Evolutionary conservation across 495 filamentous ascomycete species (phyloP).

Genomic region (Penicillium tannophilum): DNA sequence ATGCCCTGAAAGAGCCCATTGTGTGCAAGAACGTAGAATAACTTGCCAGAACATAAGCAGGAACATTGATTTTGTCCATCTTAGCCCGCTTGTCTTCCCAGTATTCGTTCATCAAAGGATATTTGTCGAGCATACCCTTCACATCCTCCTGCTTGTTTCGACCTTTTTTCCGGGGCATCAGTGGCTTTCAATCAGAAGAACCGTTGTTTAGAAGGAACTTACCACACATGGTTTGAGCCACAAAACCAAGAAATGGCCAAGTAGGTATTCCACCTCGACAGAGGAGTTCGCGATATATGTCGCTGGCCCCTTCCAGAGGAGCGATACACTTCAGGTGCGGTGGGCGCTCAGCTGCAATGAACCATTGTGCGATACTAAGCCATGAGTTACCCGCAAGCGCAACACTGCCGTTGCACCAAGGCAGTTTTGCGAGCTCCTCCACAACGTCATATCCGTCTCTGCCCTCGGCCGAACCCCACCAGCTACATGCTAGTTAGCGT

Average conservation of each 20-base stretch:
- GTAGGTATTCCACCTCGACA: too few relatives aligned
- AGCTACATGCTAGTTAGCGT: not conserved
- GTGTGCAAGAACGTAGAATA: conserved; percentile 18
- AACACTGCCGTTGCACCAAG: conserved; percentile 26
- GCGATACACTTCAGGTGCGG: conserved; percentile 43
- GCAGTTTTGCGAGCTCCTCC: conserved; percentile 12
- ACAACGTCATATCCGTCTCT: conserved; percentile 23
- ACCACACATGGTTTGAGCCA: too few relatives aligned
- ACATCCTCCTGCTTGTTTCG: not conserved
- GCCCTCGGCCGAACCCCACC: conserved; percentile 2
- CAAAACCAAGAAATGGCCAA: not conserved
- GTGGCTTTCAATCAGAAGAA: too few relatives aligned
- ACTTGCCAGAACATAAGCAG: conserved; percentile 20
- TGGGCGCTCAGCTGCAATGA: conserved; percentile 34
- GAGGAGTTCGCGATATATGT: too few relatives aligned
- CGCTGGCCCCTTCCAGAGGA: conserved; percentile 35
- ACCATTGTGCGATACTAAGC: conserved; percentile 36
- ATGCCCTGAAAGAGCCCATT: conserved; percentile 5
- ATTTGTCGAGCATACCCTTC: conserved; percentile 4
- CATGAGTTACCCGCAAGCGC: conserved; percentile 27
- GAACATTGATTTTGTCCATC: not conserved
- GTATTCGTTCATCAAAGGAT: conserved; percentile 21
- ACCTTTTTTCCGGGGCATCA: too few relatives aligned
- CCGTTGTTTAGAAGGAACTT: too few relatives aligned
- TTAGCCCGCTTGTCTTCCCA: conserved; percentile 28